Conservation (phyloP, 148 eudicot species). For the Nyssa sinensis region DNA sequence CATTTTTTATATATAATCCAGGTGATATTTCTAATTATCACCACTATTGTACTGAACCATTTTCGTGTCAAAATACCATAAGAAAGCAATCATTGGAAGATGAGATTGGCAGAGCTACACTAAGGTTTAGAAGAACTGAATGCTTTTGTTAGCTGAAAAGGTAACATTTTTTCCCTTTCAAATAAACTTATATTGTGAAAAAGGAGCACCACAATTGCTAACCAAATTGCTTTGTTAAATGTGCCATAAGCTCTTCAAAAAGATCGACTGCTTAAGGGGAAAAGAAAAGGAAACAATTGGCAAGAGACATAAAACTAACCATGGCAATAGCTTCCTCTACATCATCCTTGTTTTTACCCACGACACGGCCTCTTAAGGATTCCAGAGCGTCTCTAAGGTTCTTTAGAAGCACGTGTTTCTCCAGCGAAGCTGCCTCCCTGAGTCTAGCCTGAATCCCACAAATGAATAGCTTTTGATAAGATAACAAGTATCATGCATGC, state of each 20-base stretch:
- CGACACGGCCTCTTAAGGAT: conserved; percentile 81
- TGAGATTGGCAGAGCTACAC: background rate
- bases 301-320: conserved; percentile 42
- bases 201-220: background rate
- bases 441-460: conserved; percentile 61
- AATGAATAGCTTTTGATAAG: conserved; percentile 8
- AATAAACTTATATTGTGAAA: conserved; percentile 2
- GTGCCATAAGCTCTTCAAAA: conserved; percentile 1
- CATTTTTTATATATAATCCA: background rate
- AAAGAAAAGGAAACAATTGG: background rate
- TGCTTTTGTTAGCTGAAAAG: background rate
- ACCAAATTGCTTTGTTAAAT: background rate
- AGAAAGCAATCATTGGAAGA: background rate
- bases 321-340: conserved; percentile 88
- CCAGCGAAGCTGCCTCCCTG: conserved; percentile 86
- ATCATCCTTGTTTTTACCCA: conserved; percentile 87
- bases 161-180: background rate
- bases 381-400: conserved; percentile 97
- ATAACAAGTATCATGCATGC: background rate
- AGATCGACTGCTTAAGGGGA: background rate
- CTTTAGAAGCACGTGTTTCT: conserved; percentile 90
- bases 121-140: background rate
- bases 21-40: background rate
- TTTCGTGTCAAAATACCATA: background rate
- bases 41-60: background rate